Evolutionary conservation across 1,284 basidiomycete species (phyloP).

Genomic region (Rugosomyces carneus): DNA sequence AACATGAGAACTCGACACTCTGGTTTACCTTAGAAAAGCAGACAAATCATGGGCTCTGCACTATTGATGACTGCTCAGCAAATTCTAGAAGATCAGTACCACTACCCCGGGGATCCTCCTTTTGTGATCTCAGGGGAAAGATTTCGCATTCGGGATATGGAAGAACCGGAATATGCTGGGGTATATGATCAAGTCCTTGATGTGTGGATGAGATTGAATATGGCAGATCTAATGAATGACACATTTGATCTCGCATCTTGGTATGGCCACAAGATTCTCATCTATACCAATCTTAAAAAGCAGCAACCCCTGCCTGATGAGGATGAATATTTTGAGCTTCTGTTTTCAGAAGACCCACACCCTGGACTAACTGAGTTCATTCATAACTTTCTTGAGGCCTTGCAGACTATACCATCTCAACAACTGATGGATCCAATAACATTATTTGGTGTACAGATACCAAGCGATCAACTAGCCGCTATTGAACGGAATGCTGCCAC

Average conservation of each 20-base stretch:
- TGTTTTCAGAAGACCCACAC: not conserved
- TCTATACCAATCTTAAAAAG: not conserved
- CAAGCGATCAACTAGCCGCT: conserved; percentile 8
- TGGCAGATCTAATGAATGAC: not conserved
- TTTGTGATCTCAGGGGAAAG: no score
- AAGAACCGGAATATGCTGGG: no score
- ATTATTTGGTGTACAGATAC: conserved; percentile 2
- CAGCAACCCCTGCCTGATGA: not conserved
- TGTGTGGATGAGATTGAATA: not conserved
- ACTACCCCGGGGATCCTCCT: no score
- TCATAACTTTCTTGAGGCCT: not conserved
- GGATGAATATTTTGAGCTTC: not conserved
- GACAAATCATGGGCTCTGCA: no score
- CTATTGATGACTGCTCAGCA: no score
- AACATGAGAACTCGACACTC: no score
- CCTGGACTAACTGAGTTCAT: not conserved
- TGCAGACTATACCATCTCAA: not conserved
- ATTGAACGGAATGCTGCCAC: conserved; percentile 17
- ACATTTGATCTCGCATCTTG: not conserved
- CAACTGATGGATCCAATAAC: not conserved
- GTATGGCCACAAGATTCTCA: not conserved
- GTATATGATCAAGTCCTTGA: not conserved
- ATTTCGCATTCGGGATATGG: no score
- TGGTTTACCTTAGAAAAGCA: no score
- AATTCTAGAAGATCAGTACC: no score